These are phyloP conservation scores for Gonapodya prolifera DNA, from an alignment of 192 early-diverging fungal species.

Conservation along the genomic window DNA sequence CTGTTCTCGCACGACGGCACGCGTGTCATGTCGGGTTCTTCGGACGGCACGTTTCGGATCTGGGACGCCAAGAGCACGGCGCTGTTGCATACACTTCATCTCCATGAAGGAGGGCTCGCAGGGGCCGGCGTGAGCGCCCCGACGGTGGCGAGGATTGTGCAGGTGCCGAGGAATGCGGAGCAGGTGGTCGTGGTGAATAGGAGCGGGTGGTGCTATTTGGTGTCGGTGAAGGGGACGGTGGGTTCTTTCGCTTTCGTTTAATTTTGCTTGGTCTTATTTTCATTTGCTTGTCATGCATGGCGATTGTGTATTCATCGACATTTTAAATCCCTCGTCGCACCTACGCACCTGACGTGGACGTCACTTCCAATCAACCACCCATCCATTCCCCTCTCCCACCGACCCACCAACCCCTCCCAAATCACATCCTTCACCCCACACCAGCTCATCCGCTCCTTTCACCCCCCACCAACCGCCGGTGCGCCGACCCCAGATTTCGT, in stretches of 20 bases:
- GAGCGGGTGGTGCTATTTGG: conserved; percentile 55
- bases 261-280: background rate
- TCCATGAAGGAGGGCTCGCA: conserved; percentile 41
- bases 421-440: no score
- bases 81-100: conserved; percentile 48
- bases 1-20: conserved; percentile 57
- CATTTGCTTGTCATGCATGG: background rate
- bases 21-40: conserved; percentile 62
- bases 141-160: conserved; percentile 42
- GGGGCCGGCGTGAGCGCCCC: conserved; percentile 24
- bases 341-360: conserved; percentile 17
- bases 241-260: conserved; percentile 15
- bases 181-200: conserved; percentile 69
- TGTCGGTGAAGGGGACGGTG: conserved; percentile 49
- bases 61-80: conserved; percentile 76
- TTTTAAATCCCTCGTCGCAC: conserved; percentile 24
- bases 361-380: no score
- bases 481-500: conserved; percentile 36
- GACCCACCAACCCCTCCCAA: no score
- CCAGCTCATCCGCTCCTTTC: no score
- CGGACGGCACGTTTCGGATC: conserved; percentile 73
- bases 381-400: no score
- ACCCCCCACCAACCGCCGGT: no score
- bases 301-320: conserved; percentile 9
- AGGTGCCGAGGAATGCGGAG: conserved; percentile 46